Conservation (phyloP, 2,329 filamentous ascomycete species). For the Apiospora hydei region DNA sequence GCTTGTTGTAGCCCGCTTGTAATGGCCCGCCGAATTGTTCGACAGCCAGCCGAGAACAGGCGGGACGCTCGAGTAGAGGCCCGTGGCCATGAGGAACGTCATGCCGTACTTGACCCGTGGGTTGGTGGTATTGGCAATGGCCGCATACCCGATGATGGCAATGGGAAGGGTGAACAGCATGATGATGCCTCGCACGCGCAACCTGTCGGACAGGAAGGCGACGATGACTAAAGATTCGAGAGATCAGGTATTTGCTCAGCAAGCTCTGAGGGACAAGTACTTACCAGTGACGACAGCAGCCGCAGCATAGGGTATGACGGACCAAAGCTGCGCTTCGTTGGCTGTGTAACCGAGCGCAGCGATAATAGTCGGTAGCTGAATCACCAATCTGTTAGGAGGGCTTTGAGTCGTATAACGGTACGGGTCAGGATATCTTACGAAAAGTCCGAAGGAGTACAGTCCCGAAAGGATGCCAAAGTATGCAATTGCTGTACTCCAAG, state of each 20-base stretch:
- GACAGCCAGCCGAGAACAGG: constrained; percentile 71
- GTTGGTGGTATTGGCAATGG: constrained; percentile 61
- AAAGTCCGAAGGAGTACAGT: constrained; percentile 69
- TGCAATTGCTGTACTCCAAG: constrained; percentile 68
- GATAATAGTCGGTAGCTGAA: constrained; percentile 69
- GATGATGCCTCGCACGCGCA: constrained; percentile 64
- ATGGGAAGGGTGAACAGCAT: constrained; percentile 70
- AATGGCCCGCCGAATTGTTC: constrained; percentile 73
- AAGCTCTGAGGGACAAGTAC: constrained; percentile 22
- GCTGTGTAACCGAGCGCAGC: constrained; percentile 61
- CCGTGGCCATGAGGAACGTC: constrained; percentile 72
- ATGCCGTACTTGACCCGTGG: constrained; percentile 67
- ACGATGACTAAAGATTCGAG: constrained; percentile 48
- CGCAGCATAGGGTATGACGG: constrained; percentile 69
- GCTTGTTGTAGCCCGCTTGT: constrained; percentile 72
- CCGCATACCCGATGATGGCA: constrained; percentile 57
- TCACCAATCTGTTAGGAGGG: background rate
- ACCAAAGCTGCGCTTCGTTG: constrained; percentile 68
- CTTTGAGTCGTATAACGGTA: background rate
- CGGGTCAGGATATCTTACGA: constrained; percentile 51
- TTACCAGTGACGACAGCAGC: constrained; percentile 62
- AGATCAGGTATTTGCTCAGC: constrained; percentile 24
- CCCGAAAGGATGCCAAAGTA: constrained; percentile 67
- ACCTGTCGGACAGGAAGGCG: constrained; percentile 66
- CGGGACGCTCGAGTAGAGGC: constrained; percentile 69